Evolutionary conservation across 176 grass and related monocot species (phyloP), one percentile per base, ranked within the genome.

Genomic region (Carex cristatella): DNA sequence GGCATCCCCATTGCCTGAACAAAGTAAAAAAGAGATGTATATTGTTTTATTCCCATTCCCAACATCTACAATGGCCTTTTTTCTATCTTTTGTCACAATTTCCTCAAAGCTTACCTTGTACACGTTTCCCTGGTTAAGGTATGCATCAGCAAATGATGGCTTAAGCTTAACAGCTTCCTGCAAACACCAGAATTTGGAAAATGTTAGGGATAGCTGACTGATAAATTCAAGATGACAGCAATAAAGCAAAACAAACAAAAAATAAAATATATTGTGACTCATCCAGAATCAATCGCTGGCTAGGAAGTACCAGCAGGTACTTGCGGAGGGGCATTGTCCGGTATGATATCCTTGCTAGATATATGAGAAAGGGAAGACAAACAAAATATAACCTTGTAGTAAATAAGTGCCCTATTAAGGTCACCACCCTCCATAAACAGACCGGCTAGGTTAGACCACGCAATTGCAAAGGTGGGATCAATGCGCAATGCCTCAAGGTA

Each of bases 81-180:
- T 68, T 49, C 27, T 58, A 65, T 82, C 44, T 82, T n/a, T 69
- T 82, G 27, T 53, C 78, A 81, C 19, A 81, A 86, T 62, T 42
- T 42, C 74, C 51, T 57, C 2, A 12, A 57, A 2, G 49, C 75
- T 90, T 83, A 99, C 96, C 90, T 99, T 99, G 82, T 94, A 99
- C 15, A 99, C 96, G 69, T 95, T 99, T 85, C 96, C 96, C 83
- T 93, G 87, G 67, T 99, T 99, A 83, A 99, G 91, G 91, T 99
- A 89, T 38, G 96, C 96, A 92, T 99, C 96, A 69, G 93, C 69
- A 83, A 95, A 99, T 19, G 91, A 87, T 67, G 96, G 96, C 81
- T 99, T 99, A 78, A 95, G 93, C 82, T 92, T 99, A 90, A 99
- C 88, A 86, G 93, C 96, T 89, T 99, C 96, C 96, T 99, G 90